These are phyloP conservation scores for Albifimbria verrucaria DNA, from an alignment of 2,329 filamentous ascomycete species.

Conservation along the genomic window DNA sequence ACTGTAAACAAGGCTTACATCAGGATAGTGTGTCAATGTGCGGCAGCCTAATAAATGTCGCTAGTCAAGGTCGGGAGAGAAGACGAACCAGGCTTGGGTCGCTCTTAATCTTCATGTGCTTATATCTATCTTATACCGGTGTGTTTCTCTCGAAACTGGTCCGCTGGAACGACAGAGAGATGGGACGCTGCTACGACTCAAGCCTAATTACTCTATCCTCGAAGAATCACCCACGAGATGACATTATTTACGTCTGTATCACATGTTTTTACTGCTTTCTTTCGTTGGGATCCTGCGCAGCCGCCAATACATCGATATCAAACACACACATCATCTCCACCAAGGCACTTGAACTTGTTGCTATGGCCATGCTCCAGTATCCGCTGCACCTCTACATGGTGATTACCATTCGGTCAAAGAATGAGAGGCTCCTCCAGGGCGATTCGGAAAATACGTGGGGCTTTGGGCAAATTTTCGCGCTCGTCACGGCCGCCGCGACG, in stretches of 20 bases:
- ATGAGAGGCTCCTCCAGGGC: slow-evolving; percentile 1
- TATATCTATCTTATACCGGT: no score
- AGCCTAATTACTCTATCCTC: background rate
- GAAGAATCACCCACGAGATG: background rate
- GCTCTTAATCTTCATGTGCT: no score
- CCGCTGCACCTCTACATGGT: slow-evolving; percentile 9
- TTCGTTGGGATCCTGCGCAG: no score
- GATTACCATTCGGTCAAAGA: slow-evolving; percentile 1
- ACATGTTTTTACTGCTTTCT: slow-evolving; percentile 1
- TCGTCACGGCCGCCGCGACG: background rate
- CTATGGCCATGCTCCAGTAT: slow-evolving; percentile 4
- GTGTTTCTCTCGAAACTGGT: no score
- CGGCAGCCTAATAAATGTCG: slow-evolving; percentile 1
- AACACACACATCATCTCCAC: no score
- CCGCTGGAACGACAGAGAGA: no score
- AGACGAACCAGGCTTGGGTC: no score
- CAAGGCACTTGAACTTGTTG: no score
- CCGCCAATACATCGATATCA: no score
- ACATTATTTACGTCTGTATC: slow-evolving; percentile 1
- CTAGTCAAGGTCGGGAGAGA: no score
- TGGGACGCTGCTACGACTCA: slow-evolving; percentile 2
- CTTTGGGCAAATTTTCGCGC: slow-evolving; percentile 8
- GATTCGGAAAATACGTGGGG: slow-evolving; percentile 7
- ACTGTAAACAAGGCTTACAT: no score
- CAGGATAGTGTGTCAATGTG: background rate